Base-by-base conservation (phyloP, 2,329 filamentous ascomycete species). In the Scleromitrula shiraiana region DNA sequence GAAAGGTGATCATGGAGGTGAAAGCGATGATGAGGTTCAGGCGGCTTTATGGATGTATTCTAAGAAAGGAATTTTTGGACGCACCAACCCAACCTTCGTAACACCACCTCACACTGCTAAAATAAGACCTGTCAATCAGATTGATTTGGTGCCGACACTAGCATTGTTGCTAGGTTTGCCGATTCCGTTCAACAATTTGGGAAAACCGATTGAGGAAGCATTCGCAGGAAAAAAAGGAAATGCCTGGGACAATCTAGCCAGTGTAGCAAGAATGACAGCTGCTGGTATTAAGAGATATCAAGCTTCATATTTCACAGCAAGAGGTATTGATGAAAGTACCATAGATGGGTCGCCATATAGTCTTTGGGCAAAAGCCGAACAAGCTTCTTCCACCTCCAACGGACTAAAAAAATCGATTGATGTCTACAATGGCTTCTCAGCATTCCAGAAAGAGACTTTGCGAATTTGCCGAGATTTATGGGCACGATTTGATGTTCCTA, bases 11-110 rank as follows among this genome's bases (percentile, higher is more conserved):
- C 93, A 98, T 62, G 93, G 93, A n/a, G 93, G 93, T 46, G 93
- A 98, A 70, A 96, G 91, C 26, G 88, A 96, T 57, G 89, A 97
- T 55, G 93, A 98, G 65, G 80, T 98, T 6, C 82, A 98, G 66
- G 89, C 93, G 48, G 89, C 93, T 2, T 67, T 98, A 39, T 98
- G 93, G 91, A 95, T 98, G 89, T 98, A 97, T 65, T 95, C 93
- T 1, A 95, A 90, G 66, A 83, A 80, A 57, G 81, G 82, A 0
- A 66, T 87, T 8, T 98, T 98, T 65, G 93, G 93, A 14, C 82
- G 89, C 32, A 85, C 80, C 2, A 73, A 78, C 41, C 69, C 78
- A 3, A 76, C 79, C 5, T 76, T 74, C 55, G 63, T 68, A 12
- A 69, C 72, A 17, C 82, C 81, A 15, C 82, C 79, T 6, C 66